Conservation (phyloP, 495 filamentous ascomycete genomes). For the Ascobolus immersus region DNA sequence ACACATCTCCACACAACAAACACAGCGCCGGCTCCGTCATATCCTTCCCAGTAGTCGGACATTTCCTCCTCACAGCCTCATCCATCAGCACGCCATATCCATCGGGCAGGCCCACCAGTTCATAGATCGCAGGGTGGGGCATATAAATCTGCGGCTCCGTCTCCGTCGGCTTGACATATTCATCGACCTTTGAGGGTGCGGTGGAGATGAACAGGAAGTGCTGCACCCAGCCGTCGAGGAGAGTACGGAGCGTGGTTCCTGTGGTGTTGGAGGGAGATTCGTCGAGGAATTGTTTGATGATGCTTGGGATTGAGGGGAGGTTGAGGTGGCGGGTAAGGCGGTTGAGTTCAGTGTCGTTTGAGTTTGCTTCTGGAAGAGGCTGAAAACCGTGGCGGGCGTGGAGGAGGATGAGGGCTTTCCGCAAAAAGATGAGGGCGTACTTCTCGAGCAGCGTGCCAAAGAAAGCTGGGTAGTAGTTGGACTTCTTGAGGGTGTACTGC, state of each 20-base stretch:
- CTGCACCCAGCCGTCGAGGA: conserved; percentile 59
- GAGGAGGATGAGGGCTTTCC: conserved; percentile 60
- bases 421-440: conserved; percentile 72
- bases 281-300: no score
- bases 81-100: conserved; percentile 83
- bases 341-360: conserved; percentile 52
- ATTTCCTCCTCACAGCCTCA: conserved; percentile 60
- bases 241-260: conserved; percentile 18
- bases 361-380: conserved; percentile 32
- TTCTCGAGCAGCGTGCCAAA: conserved; percentile 35
- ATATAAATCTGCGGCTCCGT: conserved; percentile 22
- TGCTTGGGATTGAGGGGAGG: conserved; percentile 49
- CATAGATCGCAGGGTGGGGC: conserved; percentile 72
- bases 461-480: conserved; percentile 23
- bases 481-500: conserved; percentile 20
- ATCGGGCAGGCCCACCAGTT: conserved; percentile 75
- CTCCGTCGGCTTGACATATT: not conserved
- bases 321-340: conserved; percentile 49
- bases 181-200: conserved; percentile 5
- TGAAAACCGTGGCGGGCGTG: conserved; percentile 69
- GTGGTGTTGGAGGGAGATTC: conserved; percentile 32
- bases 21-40: conserved; percentile 73
- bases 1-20: conserved; percentile 84
- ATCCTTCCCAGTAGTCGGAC: conserved; percentile 74
- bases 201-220: conserved; percentile 25